Evolutionary conservation across 1,284 basidiomycete species (phyloP).

Genomic region (Leucoagaricus sp.): DNA sequence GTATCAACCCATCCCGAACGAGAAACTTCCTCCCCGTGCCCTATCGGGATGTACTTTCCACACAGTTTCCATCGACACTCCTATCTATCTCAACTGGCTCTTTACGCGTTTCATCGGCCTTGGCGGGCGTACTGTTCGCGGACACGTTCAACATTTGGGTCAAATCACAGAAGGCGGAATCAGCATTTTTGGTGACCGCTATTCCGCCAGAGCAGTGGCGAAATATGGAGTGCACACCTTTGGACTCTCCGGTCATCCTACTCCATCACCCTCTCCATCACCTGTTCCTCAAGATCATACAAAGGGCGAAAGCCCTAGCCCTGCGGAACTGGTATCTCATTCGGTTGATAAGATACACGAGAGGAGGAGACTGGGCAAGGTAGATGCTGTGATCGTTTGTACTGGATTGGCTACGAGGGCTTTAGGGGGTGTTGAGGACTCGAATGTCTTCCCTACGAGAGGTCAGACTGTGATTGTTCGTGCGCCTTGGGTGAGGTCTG

Average conservation of each 20-base stretch:
- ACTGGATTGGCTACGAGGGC: conserved; percentile 62
- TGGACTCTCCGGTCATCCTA: background rate
- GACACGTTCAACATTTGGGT: conserved; percentile 60
- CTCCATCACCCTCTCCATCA: background rate
- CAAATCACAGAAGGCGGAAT: conserved; percentile 61
- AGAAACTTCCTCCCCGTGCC: conserved; percentile 42
- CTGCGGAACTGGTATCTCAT: background rate
- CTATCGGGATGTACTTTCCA: conserved; percentile 54
- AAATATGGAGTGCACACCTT: conserved; percentile 43
- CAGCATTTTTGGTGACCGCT: conserved; percentile 30
- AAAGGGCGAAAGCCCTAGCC: background rate
- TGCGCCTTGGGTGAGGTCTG: conserved; percentile 71
- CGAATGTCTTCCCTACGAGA: conserved; percentile 72
- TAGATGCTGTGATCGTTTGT: conserved; percentile 66
- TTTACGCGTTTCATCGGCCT: conserved; percentile 54
- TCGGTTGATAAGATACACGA: conserved; percentile 8
- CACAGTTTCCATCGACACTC: conserved; percentile 67
- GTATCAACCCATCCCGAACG: conserved; percentile 49
- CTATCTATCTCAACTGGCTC: conserved; percentile 67
- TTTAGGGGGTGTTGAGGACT: conserved; percentile 77
- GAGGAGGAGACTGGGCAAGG: conserved; percentile 4
- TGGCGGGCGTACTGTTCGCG: conserved; percentile 60
- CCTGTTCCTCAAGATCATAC: conserved; percentile 15
- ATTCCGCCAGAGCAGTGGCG: conserved; percentile 24
- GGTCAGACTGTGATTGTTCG: conserved; percentile 83